These are phyloP conservation scores for Leucocoprinus sp. DNA, from an alignment of 768 basidiomycete species.

Conservation along the genomic window DNA sequence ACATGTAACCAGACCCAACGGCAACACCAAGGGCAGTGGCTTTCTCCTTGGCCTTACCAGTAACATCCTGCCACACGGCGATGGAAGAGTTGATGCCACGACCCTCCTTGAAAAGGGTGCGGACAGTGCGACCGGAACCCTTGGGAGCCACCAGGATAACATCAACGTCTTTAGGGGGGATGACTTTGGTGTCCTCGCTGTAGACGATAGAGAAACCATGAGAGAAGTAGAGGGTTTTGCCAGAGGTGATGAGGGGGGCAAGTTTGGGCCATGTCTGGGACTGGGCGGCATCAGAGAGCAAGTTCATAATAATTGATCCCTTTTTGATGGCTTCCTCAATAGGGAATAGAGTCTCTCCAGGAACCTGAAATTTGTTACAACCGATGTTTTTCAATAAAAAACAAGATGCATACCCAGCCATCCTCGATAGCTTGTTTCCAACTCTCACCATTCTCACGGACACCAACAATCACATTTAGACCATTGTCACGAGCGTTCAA, in stretches of 20 bases:
- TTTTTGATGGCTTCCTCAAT: constrained; percentile 95
- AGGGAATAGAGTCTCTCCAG: constrained; percentile 95
- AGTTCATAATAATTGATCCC: constrained; percentile 99
- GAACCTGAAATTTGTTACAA: constrained; percentile 39
- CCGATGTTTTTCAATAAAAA: neutral
- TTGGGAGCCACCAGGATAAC: constrained; percentile 99
- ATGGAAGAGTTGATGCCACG: constrained; percentile 95
- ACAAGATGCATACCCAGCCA: constrained; percentile 65
- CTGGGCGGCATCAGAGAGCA: constrained; percentile 98
- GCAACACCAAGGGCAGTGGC: constrained; percentile 91
- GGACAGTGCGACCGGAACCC: constrained; percentile 97
- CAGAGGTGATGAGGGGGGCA: constrained; percentile 95
- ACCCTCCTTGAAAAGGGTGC: constrained; percentile 99
- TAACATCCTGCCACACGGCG: constrained; percentile 96
- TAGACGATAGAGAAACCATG: constrained; percentile 99
- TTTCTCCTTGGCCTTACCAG: constrained; percentile 96
- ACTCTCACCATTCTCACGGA: constrained; percentile 92
- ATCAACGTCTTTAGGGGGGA: constrained; percentile 90
- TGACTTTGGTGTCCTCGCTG: constrained; percentile 93
- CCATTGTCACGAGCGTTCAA: constrained; percentile 99
- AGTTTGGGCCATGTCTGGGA: constrained; percentile 88
- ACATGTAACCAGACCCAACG: constrained; percentile 94
- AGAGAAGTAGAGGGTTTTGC: constrained; percentile 99
- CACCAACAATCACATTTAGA: constrained; percentile 96
- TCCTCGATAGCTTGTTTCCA: constrained; percentile 95